phyloP scores from a whole-genome alignment of 2,329 filamentous ascomycete genomes.

The Aspergillus ibericus region DNA sequence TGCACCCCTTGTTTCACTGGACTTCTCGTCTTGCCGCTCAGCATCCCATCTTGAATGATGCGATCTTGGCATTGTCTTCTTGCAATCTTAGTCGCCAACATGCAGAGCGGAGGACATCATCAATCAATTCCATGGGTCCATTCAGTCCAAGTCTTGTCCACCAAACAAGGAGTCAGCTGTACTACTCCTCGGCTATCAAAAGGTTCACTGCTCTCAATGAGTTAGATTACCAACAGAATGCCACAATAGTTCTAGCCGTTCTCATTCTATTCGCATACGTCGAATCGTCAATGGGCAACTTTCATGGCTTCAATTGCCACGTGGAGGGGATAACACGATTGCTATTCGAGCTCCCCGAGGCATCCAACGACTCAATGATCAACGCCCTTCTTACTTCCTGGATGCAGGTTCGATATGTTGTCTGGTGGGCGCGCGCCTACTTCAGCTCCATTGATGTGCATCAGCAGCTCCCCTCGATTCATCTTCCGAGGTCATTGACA shows the following conservation, averaged over 20 bases:
- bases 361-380: not conserved
- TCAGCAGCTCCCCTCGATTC: conserved; percentile 12
- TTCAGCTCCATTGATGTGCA: conserved; percentile 24
- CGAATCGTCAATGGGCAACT: conserved; percentile 26
- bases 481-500: conserved; percentile 7
- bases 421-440: conserved; percentile 30
- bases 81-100: conserved; percentile 23
- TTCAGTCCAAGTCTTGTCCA: conserved; percentile 20
- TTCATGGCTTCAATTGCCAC: conserved; percentile 24
- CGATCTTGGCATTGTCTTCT: conserved; percentile 22
- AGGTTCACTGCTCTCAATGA: conserved; percentile 11
- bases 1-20: conserved; percentile 23
- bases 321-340: conserved; percentile 12
- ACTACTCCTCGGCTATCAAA: conserved; percentile 25
- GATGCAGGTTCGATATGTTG: conserved; percentile 23
- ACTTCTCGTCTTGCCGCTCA: not conserved
- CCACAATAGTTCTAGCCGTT: conserved; percentile 9
- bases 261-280: conserved; percentile 23
- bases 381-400: conserved; percentile 21
- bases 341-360: no score
- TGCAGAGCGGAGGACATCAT: conserved; percentile 11
- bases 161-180: conserved; percentile 25
- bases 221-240: conserved; percentile 7
- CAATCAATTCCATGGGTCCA: not conserved
- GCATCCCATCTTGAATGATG: conserved; percentile 14